Percentiles rank a stretch among this genome's conserved stretches.
These are phyloP conservation scores for Eutrema salsugineum DNA, from an alignment of 441 rosid species.

Conservation along the genomic window DNA sequence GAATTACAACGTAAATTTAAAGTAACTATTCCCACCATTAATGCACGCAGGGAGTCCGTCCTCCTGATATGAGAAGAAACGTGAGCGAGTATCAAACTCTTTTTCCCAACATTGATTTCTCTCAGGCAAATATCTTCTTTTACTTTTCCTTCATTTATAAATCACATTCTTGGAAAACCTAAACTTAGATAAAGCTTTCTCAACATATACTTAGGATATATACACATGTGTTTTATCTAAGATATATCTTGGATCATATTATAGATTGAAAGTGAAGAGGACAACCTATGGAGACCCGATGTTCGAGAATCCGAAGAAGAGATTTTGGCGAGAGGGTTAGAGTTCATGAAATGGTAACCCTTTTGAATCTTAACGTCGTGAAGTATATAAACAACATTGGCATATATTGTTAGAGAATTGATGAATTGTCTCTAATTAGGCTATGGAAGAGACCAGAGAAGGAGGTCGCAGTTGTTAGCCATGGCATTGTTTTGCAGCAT, in stretches of 20 bases:
- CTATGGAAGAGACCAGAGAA: conserved; percentile 61
- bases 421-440: conserved; percentile 37
- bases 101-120: conserved; percentile 73
- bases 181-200: background rate
- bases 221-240: background rate
- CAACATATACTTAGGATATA: background rate
- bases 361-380: background rate
- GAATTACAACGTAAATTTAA: background rate
- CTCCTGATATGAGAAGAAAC: conserved; percentile 70
- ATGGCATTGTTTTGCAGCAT: conserved; percentile 64
- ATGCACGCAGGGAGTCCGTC: conserved; percentile 63
- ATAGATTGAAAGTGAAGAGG: conserved; percentile 77
- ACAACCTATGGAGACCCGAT: conserved; percentile 55
- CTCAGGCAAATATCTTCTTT: conserved; percentile 41
- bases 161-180: background rate
- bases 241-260: background rate
- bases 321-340: conserved; percentile 55
- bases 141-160: background rate
- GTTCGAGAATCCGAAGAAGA: conserved; percentile 56
- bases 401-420: background rate
- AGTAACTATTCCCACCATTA: no score
- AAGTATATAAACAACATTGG: background rate
- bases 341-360: conserved; percentile 66
- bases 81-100: conserved; percentile 47
- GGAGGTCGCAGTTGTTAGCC: conserved; percentile 76